These are phyloP conservation scores for Solanum pimpinellifolium DNA, from an alignment of 257 asterid species.

Conservation along the genomic window DNA sequence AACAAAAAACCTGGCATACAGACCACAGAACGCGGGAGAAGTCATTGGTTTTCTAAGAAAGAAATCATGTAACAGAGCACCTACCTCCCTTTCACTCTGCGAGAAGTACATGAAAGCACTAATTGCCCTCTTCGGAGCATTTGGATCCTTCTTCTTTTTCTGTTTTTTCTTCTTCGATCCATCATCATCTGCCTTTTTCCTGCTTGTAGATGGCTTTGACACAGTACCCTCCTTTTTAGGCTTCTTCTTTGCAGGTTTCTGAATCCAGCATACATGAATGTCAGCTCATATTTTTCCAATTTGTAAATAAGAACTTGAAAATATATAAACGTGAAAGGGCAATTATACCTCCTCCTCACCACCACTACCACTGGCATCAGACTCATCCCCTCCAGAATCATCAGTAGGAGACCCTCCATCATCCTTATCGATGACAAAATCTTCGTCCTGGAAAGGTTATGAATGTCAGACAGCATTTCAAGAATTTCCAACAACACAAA, in stretches of 20 bases:
- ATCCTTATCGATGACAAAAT: constrained; percentile 63
- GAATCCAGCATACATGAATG: constrained; percentile 10
- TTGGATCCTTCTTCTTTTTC: constrained; percentile 92
- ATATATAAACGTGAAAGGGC: neutral
- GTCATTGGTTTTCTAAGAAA: neutral
- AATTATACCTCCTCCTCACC: constrained; percentile 67
- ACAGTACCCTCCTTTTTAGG: constrained; percentile 50
- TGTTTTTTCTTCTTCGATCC: constrained; percentile 65
- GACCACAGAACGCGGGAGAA: neutral
- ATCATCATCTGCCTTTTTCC: constrained; percentile 61
- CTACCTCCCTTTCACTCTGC: constrained; percentile 80
- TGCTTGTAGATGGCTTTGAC: constrained; percentile 47
- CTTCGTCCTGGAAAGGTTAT: constrained; percentile 50
- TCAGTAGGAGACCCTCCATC: constrained; percentile 96
- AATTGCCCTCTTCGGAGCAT: constrained; percentile 85
- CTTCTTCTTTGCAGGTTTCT: constrained; percentile 61
- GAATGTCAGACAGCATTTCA: neutral
- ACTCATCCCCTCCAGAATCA: constrained; percentile 76
- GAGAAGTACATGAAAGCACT: constrained; percentile 91
- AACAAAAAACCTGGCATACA: neutral
- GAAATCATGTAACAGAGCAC: neutral
- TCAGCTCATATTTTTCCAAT: neutral
- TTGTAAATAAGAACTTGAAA: neutral
- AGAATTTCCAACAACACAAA: neutral
- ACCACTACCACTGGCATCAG: constrained; percentile 70